A percentile compares a stretch with the other conserved stretches of the same genome.
phyloP scores from a whole-genome alignment of 257 asterid species.

The Henckelia pumila region DNA sequence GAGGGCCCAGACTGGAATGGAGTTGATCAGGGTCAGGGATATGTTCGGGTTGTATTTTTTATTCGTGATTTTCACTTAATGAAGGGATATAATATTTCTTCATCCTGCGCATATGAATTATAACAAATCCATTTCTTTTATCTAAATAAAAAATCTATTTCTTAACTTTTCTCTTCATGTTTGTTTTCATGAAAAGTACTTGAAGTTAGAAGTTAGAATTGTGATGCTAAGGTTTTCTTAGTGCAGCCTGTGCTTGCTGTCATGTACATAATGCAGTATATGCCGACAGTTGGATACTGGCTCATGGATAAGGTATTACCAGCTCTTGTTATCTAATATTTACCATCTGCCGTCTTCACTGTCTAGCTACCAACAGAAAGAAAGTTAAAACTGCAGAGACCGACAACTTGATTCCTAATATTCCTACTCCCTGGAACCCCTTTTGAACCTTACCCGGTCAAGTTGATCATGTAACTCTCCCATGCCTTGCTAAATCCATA shows the following conservation, averaged over 20 bases:
- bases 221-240: conserved; percentile 9
- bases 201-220: conserved; percentile 10
- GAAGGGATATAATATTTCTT: background rate
- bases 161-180: too few relatives aligned
- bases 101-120: background rate
- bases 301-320: conserved; percentile 88
- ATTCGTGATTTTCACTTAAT: background rate
- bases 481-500: background rate
- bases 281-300: conserved; percentile 86
- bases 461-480: background rate
- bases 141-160: too few relatives aligned
- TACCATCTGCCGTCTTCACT: conserved; percentile 10
- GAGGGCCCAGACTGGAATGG: background rate
- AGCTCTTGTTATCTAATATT: background rate
- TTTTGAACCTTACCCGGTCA: background rate
- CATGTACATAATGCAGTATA: conserved; percentile 86
- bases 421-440: background rate
- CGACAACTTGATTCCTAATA: background rate
- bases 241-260: conserved; percentile 96
- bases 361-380: conserved; percentile 13
- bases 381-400: conserved; percentile 1
- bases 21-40: background rate
- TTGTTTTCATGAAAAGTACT: conserved; percentile 6
- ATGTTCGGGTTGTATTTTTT: background rate
- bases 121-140: background rate